Evolutionary conservation across 208 protist genomes (phyloP).

Genomic region (Leishmania tarentolae): DNA sequence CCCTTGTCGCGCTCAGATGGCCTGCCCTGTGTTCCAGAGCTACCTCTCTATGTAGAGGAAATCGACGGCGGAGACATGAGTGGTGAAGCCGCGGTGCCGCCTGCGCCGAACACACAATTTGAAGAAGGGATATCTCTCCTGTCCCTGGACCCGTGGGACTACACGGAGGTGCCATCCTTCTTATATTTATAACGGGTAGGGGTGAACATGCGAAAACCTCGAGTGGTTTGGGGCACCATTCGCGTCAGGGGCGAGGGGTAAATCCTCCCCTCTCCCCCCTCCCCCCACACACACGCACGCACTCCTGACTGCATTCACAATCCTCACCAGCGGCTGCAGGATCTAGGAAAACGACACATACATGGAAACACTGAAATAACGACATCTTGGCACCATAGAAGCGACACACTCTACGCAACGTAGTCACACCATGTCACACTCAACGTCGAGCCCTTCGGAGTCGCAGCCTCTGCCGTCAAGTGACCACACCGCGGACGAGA

Average conservation of each 20-base stretch:
- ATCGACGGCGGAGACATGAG: background rate
- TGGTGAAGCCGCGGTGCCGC: background rate
- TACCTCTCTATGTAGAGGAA: constrained; percentile 13
- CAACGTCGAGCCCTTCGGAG: constrained; percentile 1
- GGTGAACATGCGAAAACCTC: background rate
- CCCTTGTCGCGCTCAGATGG: background rate
- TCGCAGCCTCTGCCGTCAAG: background rate
- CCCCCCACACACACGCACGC: too few species aligned
- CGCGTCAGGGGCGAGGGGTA: background rate
- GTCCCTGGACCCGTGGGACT: constrained; percentile 42
- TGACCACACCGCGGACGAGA: constrained; percentile 4
- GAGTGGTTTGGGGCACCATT: background rate
- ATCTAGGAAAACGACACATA: background rate
- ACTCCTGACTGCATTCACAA: background rate
- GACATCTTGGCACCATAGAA: background rate
- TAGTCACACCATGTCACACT: background rate
- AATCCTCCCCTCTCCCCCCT: background rate
- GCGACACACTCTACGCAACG: background rate
- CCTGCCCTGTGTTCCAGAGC: constrained; percentile 5
- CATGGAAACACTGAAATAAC: too few species aligned
- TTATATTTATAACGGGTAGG: constrained; percentile 33
- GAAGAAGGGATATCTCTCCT: constrained; percentile 3
- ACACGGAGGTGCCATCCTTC: constrained; percentile 47
- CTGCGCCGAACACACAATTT: background rate
- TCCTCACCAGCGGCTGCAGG: background rate